Base-by-base conservation (phyloP, 129 eudicot genomes). In the Lactuca saligna region DNA sequence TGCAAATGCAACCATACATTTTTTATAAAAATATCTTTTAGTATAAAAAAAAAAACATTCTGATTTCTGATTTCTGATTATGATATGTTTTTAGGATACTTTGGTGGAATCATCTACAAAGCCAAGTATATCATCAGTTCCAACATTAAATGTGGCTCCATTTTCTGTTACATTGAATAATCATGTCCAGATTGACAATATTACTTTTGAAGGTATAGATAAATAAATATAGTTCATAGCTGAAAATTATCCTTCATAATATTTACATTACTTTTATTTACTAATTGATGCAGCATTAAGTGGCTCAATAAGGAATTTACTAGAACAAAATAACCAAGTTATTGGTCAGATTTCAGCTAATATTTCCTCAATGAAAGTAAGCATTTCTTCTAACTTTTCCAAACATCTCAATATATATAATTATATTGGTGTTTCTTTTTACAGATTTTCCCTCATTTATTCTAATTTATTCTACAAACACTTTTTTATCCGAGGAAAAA, bases 241-340 rank as follows among this genome's bases (percentile, higher is more conserved):
- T 9, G 4, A 56, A 20, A 55, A 7, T 14, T 7, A 10, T 7
- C 35, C 1, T 56, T 56, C 12, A 3, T 3, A 3, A 25, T 56
- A 56, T 57, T 57, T 31, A 9, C 17, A 11, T 8, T 25, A 3
- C 3, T 35, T 25, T 54, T 42, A 10, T 61, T 69, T 62, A 62
- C 70, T 17, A 32, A 8, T 41, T 54, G 50, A 71, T 69, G 66
- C 90, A 91, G 97, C 84, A 54, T 74, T 88, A 70, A 75, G 73
- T 68, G 85, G 88, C 49, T 79, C 81, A 49, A 54, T 88, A 61
- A 77, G 83, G 70, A 86, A 81, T 63, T 76, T 85, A 44, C 57
- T 91, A 68, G 96, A 91, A 71, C 90, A 88, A 68, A 91, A 91
- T 72, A 68, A 75, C 65, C 92, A 88, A 70, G 80, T 84, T 73